Percentiles rank a stretch among this genome's conserved stretches.
phyloP scores from a whole-genome alignment of 2,329 filamentous ascomycete species.

The Trichocomaceae sp. region DNA sequence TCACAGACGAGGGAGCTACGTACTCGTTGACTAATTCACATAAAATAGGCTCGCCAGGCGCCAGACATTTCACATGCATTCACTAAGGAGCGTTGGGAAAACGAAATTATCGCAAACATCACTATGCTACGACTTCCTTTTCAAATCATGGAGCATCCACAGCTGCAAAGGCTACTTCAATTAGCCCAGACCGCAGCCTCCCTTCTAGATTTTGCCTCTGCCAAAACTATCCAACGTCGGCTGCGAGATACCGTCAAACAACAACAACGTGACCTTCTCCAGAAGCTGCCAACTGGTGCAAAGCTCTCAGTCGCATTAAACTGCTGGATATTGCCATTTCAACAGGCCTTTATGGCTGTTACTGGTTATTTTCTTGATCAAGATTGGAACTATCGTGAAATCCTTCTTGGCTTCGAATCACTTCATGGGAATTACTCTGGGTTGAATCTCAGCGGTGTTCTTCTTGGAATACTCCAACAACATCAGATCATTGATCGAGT shows the following conservation, averaged over 20 bases:
- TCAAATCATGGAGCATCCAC: not conserved
- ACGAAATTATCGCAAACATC: not conserved
- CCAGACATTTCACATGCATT: no score
- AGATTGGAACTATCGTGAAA: slow-evolving; percentile 11
- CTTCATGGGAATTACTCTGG: slow-evolving; percentile 6
- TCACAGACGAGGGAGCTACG: no score
- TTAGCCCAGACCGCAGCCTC: not conserved
- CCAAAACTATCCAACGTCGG: not conserved
- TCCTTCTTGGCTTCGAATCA: slow-evolving; percentile 14
- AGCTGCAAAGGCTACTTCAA: not conserved
- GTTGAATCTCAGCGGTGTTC: not conserved
- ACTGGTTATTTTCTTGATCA: slow-evolving; percentile 12
- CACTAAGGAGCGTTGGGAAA: no score
- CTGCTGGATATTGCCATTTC: slow-evolving; percentile 13
- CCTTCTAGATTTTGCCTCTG: not conserved
- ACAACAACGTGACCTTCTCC: not conserved
- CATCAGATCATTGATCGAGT: not conserved
- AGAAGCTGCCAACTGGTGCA: not conserved
- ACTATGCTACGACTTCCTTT: not conserved
- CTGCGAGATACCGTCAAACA: not conserved
- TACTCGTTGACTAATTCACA: no score
- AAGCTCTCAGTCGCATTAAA: slow-evolving; percentile 8
- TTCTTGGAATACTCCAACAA: not conserved
- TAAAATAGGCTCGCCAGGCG: no score
- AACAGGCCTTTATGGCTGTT: slow-evolving; percentile 12